phyloP scores from a whole-genome alignment of 495 filamentous ascomycete species.

The Trichoderma reesei region DNA sequence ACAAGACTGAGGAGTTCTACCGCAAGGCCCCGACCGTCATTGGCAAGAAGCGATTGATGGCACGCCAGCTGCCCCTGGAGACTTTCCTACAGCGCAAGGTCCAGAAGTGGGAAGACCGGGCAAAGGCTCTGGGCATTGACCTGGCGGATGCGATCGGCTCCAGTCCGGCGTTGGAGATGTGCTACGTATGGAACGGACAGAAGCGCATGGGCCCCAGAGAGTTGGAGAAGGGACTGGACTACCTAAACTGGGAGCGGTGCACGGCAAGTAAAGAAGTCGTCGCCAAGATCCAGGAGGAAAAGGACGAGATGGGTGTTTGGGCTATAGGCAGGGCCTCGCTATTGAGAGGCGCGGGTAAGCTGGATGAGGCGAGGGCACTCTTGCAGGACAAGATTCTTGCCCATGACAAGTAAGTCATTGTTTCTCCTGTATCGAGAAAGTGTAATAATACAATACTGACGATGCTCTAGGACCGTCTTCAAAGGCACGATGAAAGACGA shows the following conservation, averaged over 20 bases:
- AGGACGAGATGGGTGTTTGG: constrained; percentile 67
- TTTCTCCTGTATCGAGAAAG: background rate
- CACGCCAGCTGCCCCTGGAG: constrained; percentile 81
- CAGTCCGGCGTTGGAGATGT: constrained; percentile 83
- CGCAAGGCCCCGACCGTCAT: constrained; percentile 61
- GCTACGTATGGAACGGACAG: constrained; percentile 83
- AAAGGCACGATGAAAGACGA: constrained; percentile 70
- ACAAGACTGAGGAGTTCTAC: constrained; percentile 58
- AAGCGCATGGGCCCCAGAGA: constrained; percentile 64
- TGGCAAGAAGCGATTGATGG: constrained; percentile 85
- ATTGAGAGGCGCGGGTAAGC: constrained; percentile 49
- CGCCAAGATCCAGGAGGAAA: constrained; percentile 56
- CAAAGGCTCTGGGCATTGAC: constrained; percentile 54
- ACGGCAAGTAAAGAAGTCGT: constrained; percentile 42
- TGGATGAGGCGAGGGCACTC: constrained; percentile 52
- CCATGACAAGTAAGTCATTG: constrained; percentile 45
- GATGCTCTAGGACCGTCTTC: constrained; percentile 41
- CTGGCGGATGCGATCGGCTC: constrained; percentile 77
- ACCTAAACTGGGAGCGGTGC: constrained; percentile 53
- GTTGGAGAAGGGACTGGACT: constrained; percentile 51
- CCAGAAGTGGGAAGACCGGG: constrained; percentile 79
- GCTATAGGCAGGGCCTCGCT: constrained; percentile 58
- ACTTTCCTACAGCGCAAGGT: constrained; percentile 78
- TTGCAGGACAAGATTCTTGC: constrained; percentile 51
- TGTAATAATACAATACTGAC: background rate